Conservation (phyloP, 306 rosid species). For the Dalbergia oliveri region DNA sequence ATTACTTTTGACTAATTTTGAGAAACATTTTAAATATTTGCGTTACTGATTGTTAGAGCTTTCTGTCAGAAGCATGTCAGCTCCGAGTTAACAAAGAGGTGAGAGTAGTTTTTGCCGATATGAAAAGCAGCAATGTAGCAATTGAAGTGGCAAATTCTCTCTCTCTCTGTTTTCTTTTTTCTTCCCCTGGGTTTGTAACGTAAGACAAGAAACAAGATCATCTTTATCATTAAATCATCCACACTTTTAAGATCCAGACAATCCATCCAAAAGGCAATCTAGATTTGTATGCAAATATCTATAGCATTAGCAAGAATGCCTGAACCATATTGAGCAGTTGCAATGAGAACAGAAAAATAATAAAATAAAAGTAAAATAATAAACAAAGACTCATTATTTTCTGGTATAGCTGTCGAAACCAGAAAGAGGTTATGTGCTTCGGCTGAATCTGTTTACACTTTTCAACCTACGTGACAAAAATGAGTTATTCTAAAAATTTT, state of each 20-base stretch:
- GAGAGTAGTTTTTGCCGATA: background rate
- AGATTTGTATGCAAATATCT: background rate
- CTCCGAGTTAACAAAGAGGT: background rate
- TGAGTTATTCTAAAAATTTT: background rate
- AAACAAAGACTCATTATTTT: background rate
- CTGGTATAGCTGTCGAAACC: background rate
- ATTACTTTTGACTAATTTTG: conserved; percentile 23
- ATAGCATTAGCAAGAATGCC: background rate
- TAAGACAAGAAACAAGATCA: no score
- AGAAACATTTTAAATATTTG: background rate
- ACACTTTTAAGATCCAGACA: background rate
- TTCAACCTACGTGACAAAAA: background rate
- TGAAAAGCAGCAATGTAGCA: background rate
- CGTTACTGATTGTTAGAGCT: background rate
- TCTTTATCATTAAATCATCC: background rate
- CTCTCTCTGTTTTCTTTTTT: no score
- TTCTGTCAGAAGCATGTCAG: background rate
- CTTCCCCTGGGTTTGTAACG: no score
- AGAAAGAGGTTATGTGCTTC: background rate
- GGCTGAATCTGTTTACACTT: background rate
- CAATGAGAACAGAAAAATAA: no score
- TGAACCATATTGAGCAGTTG: background rate
- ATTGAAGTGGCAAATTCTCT: no score
- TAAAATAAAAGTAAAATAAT: background rate
- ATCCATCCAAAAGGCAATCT: background rate